Percentiles rank a stretch among this genome's conserved stretches.
These are phyloP conservation scores for Prunus yedoensis DNA, from an alignment of 331 rosid genomes.

Conservation along the genomic window DNA sequence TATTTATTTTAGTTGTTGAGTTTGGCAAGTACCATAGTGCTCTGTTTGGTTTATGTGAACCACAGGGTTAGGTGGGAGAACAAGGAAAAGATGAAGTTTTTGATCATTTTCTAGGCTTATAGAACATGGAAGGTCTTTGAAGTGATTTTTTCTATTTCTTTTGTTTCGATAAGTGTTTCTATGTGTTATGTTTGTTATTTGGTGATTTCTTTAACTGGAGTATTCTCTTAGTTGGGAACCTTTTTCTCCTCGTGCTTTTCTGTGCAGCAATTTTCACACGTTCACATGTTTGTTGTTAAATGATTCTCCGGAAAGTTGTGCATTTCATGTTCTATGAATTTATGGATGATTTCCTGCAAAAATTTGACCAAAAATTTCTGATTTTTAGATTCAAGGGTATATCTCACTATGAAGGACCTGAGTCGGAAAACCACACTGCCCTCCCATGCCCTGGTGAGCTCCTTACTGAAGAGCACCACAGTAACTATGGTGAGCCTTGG, in stretches of 20 bases:
- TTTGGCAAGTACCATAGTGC: not conserved
- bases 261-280: not conserved
- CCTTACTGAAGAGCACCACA: conserved; percentile 78
- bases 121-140: not conserved
- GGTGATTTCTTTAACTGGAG: not conserved
- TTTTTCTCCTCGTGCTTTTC: not conserved
- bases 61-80: not conserved
- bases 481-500: conserved; percentile 91
- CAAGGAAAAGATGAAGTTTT: not conserved
- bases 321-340: not conserved
- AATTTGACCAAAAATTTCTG: not conserved
- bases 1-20: not conserved
- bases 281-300: not conserved
- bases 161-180: not conserved
- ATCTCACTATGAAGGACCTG: conserved; percentile 72
- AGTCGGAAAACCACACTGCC: conserved; percentile 59
- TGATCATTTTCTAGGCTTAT: not conserved
- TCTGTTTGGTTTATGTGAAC: conserved; percentile 1
- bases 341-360: not conserved
- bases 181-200: not conserved
- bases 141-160: not conserved
- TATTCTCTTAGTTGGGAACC: not conserved
- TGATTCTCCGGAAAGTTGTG: not conserved
- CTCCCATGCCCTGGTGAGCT: conserved; percentile 89
- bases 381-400: conserved; percentile 66